Conservation (phyloP, 2,329 filamentous ascomycete genomes). For the Lasiodiplodia sp. region DNA sequence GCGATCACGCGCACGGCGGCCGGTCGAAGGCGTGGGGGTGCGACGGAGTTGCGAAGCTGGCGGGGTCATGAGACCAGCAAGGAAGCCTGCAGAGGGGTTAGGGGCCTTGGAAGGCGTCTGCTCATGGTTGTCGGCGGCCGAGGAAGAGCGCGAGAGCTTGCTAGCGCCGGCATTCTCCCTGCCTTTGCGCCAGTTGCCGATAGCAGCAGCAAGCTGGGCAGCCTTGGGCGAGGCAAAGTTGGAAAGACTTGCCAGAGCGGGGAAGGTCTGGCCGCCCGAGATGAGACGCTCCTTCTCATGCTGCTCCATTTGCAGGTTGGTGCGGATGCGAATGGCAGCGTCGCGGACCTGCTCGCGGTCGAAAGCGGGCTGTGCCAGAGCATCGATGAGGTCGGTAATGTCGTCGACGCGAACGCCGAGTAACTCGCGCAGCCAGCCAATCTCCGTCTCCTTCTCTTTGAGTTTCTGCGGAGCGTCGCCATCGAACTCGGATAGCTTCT, state of each 20-base stretch:
- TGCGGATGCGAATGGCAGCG: conserved; percentile 88
- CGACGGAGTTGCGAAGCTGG: conserved; percentile 68
- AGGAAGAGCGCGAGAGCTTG: conserved; percentile 38
- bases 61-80: conserved; percentile 88
- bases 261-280: conserved; percentile 67
- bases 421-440: conserved; percentile 92
- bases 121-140: conserved; percentile 4
- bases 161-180: conserved; percentile 57
- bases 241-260: conserved; percentile 79
- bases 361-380: conserved; percentile 76
- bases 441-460: conserved; percentile 91
- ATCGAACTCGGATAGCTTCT: conserved; percentile 71
- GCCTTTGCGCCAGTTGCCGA: conserved; percentile 89
- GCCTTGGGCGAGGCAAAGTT: conserved; percentile 82
- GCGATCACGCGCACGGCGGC: conserved; percentile 34
- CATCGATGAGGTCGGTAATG: conserved; percentile 86
- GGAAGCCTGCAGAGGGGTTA: conserved; percentile 65
- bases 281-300: conserved; percentile 89
- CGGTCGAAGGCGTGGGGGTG: conserved; percentile 36
- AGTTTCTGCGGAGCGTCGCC: conserved; percentile 82
- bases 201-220: conserved; percentile 93
- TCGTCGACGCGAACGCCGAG: conserved; percentile 90
- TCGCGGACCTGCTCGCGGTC: conserved; percentile 84
- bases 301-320: conserved; percentile 97
- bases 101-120: conserved; percentile 63